Percentiles rank a stretch among this genome's conserved stretches.
These are phyloP conservation scores for Sclerotinia minor DNA, from an alignment of 2,329 filamentous ascomycete species.

Conservation along the genomic window DNA sequence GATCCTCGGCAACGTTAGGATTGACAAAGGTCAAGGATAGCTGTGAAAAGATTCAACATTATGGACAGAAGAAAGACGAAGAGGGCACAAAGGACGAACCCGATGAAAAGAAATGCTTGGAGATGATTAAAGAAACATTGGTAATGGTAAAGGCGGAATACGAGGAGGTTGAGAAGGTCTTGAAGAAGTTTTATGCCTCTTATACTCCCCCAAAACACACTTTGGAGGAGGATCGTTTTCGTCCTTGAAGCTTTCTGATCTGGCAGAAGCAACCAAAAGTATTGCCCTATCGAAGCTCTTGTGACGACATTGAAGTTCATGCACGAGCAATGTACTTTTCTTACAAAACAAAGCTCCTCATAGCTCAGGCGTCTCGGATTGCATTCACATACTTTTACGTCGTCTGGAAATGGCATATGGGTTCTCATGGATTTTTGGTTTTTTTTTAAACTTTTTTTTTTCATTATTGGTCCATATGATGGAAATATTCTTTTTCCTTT, in stretches of 20 bases:
- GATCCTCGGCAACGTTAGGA: constrained; percentile 91
- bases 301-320: constrained; percentile 37
- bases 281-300: constrained; percentile 26
- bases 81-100: constrained; percentile 66
- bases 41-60: constrained; percentile 96
- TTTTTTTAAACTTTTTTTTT: constrained; percentile 19
- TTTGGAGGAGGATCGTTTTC: constrained; percentile 31
- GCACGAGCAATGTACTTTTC: constrained; percentile 37
- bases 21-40: constrained; percentile 86
- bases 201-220: constrained; percentile 4
- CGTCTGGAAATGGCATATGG: constrained; percentile 25
- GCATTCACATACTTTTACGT: constrained; percentile 27
- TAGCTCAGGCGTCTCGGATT: constrained; percentile 35
- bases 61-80: constrained; percentile 78
- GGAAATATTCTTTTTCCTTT: constrained; percentile 6
- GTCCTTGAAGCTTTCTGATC: constrained; percentile 26
- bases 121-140: constrained; percentile 69
- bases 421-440: constrained; percentile 11
- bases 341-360: constrained; percentile 35
- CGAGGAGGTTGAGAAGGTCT: constrained; percentile 65
- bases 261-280: constrained; percentile 16
- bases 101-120: constrained; percentile 67
- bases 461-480: constrained; percentile 12
- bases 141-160: constrained; percentile 75
- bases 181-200: constrained; percentile 52